Evolutionary conservation across 495 filamentous ascomycete genomes (phyloP), one percentile per base, ranked within the genome.

Genomic region (Elasticomyces elasticus): DNA sequence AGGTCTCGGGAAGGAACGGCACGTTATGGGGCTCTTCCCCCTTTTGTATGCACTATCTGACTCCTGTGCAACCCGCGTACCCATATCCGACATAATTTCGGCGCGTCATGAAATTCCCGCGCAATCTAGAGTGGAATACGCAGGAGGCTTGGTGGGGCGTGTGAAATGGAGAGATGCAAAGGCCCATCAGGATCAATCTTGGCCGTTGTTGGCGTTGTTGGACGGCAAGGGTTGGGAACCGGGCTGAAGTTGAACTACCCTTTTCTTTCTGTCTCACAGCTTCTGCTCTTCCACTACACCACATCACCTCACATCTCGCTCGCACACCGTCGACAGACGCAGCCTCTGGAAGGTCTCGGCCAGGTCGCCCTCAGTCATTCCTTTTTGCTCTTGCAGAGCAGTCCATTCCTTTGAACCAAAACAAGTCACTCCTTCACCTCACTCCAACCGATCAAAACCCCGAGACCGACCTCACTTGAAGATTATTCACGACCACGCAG

Each of bases 341-440:
- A 40, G 42, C 51, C 51, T 54, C 51, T 54, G 51, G 25, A 35
- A 54, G 51, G 51, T 54, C 24, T 17, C 19, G 51, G 19, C 51
- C 27, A 6, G 51, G 22, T 46, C n/a, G 19, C 51, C 22, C 42
- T 23, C 38, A 27, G 28, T 43, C 50, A 28, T 35, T 52, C 50
- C 1, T 52, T 52, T 23, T 20, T 31, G 12, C 15, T 26, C 20
- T 20, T 13, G 4, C 17, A 19, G 50, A 31, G 50, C 50, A 25
- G 50, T 52, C 40, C 48, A 51, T 51, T 51, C 48, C 48, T 51
- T 51, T 9, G n/a, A 28, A 12, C n/a, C 23, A 28, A 28, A 49
- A 28, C 2, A 7, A 30, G 2, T 23, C 42, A 22, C 24, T 45
- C 6, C 42, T 23, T 23, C 25, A 17, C 13, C 42, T 15, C 2